These are phyloP conservation scores for Hypoxylon sp. DNA, from an alignment of 2,329 filamentous ascomycete genomes.

Conservation along the genomic window DNA sequence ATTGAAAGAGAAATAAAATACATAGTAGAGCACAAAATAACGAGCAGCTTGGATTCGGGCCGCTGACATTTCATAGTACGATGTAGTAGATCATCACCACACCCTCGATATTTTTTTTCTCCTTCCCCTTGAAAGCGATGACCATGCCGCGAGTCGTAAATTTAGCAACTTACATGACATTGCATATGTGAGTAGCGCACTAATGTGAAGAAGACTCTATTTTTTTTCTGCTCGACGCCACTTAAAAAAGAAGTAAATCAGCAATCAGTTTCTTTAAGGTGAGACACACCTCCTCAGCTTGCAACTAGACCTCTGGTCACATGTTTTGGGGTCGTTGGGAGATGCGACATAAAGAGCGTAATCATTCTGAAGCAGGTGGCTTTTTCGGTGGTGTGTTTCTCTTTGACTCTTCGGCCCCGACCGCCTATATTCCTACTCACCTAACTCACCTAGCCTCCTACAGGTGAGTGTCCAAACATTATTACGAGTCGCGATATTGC, in stretches of 20 bases:
- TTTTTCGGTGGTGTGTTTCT: conserved; percentile 9
- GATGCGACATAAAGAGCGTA: conserved; percentile 16
- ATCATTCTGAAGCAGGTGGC: conserved; percentile 25
- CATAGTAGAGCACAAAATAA: too few species aligned
- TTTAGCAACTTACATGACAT: background rate
- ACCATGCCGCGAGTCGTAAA: background rate
- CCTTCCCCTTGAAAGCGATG: conserved; percentile 2
- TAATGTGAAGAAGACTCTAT: too few species aligned
- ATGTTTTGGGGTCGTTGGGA: conserved; percentile 17
- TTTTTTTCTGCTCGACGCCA: background rate
- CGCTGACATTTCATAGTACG: conserved; percentile 5
- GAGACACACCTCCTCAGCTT: conserved; percentile 15
- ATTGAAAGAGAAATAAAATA: background rate
- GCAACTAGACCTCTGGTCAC: conserved; percentile 10
- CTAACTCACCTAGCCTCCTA: too few species aligned
- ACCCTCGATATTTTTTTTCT: background rate
- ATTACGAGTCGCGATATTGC: background rate
- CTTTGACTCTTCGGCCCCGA: conserved; percentile 4
- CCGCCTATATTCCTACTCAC: too few species aligned
- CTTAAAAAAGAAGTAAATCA: conserved; percentile 19
- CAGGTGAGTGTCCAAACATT: too few species aligned
- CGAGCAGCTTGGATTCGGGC: conserved; percentile 7
- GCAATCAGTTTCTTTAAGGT: conserved; percentile 8
- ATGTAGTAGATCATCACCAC: background rate
- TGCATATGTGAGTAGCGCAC: background rate